These are phyloP conservation scores for Calcarisporium arbuscula DNA, from an alignment of 2,329 filamentous ascomycete genomes.

Conservation along the genomic window DNA sequence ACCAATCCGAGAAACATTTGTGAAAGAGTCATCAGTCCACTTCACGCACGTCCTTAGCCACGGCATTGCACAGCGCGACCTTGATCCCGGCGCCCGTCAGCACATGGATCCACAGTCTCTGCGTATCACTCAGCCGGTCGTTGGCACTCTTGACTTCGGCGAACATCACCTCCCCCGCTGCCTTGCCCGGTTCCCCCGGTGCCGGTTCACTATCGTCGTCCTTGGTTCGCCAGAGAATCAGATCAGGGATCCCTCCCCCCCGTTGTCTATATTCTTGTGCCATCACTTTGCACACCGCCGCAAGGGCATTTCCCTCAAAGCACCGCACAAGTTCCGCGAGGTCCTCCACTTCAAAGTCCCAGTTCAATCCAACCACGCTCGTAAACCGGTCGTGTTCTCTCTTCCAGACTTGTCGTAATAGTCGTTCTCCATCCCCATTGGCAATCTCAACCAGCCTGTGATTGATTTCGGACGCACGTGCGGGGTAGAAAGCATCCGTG, in stretches of 20 bases:
- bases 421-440: conserved; percentile 65
- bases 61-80: conserved; percentile 72
- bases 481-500: conserved; percentile 85
- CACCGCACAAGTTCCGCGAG: conserved; percentile 71
- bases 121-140: conserved; percentile 91
- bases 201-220: conserved; percentile 7
- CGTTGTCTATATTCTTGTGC: conserved; percentile 88
- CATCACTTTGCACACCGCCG: conserved; percentile 84
- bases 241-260: conserved; percentile 82
- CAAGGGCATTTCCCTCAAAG: conserved; percentile 75
- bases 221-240: conserved; percentile 72
- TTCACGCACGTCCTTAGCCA: conserved; percentile 45
- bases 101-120: conserved; percentile 95
- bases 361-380: conserved; percentile 86
- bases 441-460: conserved; percentile 77
- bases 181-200: conserved; percentile 21
- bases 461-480: conserved; percentile 84
- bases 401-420: conserved; percentile 64
- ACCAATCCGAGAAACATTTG: no score
- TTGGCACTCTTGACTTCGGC: conserved; percentile 78
- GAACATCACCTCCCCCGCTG: conserved; percentile 63
- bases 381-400: conserved; percentile 65
- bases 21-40: conserved; percentile 26
- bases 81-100: conserved; percentile 75
- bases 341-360: conserved; percentile 77